Percentiles rank a stretch among this genome's conserved stretches.
phyloP scores from a whole-genome alignment of 2,329 filamentous ascomycete species.

The Boeremia exigua region DNA sequence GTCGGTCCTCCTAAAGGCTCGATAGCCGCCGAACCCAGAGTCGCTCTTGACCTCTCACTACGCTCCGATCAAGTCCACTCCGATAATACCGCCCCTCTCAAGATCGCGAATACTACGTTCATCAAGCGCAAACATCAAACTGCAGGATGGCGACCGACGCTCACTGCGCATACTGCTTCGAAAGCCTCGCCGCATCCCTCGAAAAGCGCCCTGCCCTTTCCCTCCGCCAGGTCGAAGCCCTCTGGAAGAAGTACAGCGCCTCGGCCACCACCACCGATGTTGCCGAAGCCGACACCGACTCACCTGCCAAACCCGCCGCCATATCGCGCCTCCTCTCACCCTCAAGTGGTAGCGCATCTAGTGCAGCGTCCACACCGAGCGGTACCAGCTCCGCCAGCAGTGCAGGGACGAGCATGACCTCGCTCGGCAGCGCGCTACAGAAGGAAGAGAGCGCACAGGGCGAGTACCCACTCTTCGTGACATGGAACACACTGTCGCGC shows the following conservation, averaged over 20 bases:
- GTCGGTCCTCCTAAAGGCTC: not conserved
- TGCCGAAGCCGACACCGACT: conserved; percentile 27
- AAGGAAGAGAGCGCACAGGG: conserved; percentile 26
- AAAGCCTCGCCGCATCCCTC: conserved; percentile 78
- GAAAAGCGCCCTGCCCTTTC: conserved; percentile 70
- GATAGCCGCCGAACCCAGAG: not conserved
- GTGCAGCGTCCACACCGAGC: conserved; percentile 56
- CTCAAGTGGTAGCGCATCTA: conserved; percentile 52
- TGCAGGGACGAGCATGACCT: conserved; percentile 49
- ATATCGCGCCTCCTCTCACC: conserved; percentile 54
- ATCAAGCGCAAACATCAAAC: not conserved
- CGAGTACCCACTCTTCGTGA: conserved; percentile 82
- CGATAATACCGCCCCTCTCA: not conserved
- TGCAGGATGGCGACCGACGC: conserved; percentile 76
- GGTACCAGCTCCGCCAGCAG: conserved; percentile 52
- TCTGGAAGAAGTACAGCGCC: conserved; percentile 65
- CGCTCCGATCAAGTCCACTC: not conserved
- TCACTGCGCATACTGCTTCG: conserved; percentile 95
- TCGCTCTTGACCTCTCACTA: not conserved
- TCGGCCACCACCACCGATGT: conserved; percentile 20
- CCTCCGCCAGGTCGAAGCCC: conserved; percentile 72
- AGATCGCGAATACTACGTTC: not conserved
- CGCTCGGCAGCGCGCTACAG: conserved; percentile 39
- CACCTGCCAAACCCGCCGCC: conserved; percentile 47
- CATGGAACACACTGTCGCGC: conserved; percentile 80